These are phyloP conservation scores for Populus pruinosa DNA, from an alignment of 345 rosid species.

Conservation along the genomic window DNA sequence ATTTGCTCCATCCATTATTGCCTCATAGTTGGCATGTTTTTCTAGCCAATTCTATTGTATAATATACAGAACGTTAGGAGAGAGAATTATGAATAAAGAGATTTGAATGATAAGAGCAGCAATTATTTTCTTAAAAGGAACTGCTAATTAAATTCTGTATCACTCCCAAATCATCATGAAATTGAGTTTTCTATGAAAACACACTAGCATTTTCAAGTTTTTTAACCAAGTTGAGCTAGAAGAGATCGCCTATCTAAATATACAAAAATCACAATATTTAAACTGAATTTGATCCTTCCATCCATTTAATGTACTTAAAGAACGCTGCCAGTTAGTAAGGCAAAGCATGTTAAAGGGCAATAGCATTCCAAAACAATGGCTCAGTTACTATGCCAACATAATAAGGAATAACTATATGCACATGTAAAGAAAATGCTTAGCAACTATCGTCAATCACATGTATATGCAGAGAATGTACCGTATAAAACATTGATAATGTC, in stretches of 20 bases:
- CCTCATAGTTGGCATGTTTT: constrained; percentile 54
- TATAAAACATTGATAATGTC: too few species aligned
- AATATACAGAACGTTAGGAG: not conserved
- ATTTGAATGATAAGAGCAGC: not conserved
- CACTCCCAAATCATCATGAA: not conserved
- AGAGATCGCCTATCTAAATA: not conserved
- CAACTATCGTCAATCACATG: not conserved
- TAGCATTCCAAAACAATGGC: not conserved
- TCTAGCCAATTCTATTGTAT: constrained; percentile 63
- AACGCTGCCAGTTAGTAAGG: not conserved
- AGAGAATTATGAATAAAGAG: not conserved
- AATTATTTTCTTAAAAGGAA: not conserved
- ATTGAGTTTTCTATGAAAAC: not conserved
- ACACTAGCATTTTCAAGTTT: not conserved
- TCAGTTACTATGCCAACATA: not conserved
- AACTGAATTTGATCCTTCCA: not conserved
- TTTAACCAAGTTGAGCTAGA: not conserved
- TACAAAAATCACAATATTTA: not conserved
- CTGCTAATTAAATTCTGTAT: not conserved
- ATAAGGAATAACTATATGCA: not conserved
- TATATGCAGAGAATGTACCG: too few species aligned
- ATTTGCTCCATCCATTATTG: constrained; percentile 91
- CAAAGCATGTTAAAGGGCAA: not conserved
- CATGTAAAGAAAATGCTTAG: not conserved
- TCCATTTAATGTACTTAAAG: not conserved